phyloP scores from a whole-genome alignment of 2,329 filamentous ascomycete species.

The Stachybotrys echinatus region DNA sequence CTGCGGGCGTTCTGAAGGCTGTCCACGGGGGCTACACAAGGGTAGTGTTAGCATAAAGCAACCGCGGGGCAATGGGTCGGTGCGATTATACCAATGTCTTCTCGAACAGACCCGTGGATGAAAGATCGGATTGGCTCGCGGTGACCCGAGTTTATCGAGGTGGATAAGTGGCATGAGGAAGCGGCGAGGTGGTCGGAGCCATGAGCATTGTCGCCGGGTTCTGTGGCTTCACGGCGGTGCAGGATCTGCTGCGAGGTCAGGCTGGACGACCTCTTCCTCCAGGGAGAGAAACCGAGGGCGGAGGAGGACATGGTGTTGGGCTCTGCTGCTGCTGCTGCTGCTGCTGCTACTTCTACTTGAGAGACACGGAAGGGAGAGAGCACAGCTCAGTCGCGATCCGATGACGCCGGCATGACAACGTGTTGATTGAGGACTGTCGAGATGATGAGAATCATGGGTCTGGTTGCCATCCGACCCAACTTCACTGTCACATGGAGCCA shows the following conservation, averaged over 20 bases:
- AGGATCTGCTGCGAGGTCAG: slow-evolving; percentile 23
- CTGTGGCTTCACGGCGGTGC: slow-evolving; percentile 9
- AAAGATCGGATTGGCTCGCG: slow-evolving; percentile 68
- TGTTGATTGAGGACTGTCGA: background rate
- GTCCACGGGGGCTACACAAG: slow-evolving; percentile 48
- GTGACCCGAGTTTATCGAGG: slow-evolving; percentile 35
- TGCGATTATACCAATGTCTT: slow-evolving; percentile 48
- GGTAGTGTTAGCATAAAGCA: background rate
- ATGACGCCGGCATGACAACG: background rate
- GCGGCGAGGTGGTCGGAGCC: slow-evolving; percentile 6
- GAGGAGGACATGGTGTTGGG: slow-evolving; percentile 39
- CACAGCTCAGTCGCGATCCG: background rate
- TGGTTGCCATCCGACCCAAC: background rate
- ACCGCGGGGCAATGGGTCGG: background rate
- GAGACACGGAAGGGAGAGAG: no score
- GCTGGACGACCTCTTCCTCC: slow-evolving; percentile 38
- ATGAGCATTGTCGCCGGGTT: slow-evolving; percentile 14
- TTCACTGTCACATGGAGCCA: background rate
- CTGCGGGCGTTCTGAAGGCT: slow-evolving; percentile 70
- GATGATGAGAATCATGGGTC: background rate
- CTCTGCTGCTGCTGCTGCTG: no score
- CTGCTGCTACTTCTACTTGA: no score
- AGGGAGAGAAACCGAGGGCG: slow-evolving; percentile 40
- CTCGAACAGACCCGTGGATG: slow-evolving; percentile 60
- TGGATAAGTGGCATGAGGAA: slow-evolving; percentile 26